Evolutionary conservation across 176 grass and related monocot species (phyloP).

Genomic region (Rhipidocladum racemiflorum): DNA sequence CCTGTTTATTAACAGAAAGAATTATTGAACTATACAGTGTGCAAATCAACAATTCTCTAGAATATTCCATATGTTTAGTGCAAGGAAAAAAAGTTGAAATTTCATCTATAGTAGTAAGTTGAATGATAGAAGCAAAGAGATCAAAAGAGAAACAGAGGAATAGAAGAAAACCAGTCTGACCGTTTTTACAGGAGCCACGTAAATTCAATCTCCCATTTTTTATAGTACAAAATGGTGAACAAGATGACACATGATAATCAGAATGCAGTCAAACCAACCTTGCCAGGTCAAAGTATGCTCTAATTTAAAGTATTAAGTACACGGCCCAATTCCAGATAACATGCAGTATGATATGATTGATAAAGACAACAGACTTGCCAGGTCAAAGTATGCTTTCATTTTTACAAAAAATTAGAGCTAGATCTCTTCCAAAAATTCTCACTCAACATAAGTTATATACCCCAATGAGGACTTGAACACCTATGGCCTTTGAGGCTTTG

Average conservation of each 20-base stretch:
- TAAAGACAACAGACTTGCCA: not conserved
- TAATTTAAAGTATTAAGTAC: slow-evolving; percentile 15
- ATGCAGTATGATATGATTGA: slow-evolving; percentile 18
- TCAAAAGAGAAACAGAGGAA: not conserved
- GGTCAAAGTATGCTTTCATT: not conserved
- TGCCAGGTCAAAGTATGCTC: no score
- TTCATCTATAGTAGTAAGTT: slow-evolving; percentile 17
- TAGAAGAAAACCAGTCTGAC: not conserved
- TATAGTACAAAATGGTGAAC: slow-evolving; percentile 9
- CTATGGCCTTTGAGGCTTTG: not conserved
- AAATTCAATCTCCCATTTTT: not conserved
- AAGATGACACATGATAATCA: not conserved
- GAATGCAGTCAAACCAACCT: not conserved
- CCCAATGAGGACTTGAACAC: not conserved
- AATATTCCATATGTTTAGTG: not conserved
- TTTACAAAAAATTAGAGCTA: not conserved
- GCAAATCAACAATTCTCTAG: not conserved
- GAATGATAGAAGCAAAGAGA: slow-evolving; percentile 21
- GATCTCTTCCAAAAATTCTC: not conserved
- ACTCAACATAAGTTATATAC: not conserved
- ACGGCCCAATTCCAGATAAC: not conserved
- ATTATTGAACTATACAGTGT: slow-evolving; percentile 4
- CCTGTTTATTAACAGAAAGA: not conserved
- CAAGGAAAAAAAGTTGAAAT: slow-evolving; percentile 2
- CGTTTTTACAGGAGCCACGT: not conserved